These are phyloP conservation scores for Globisporangium splendens DNA, from an alignment of 352 stramenopile genomes.

Conservation along the genomic window DNA sequence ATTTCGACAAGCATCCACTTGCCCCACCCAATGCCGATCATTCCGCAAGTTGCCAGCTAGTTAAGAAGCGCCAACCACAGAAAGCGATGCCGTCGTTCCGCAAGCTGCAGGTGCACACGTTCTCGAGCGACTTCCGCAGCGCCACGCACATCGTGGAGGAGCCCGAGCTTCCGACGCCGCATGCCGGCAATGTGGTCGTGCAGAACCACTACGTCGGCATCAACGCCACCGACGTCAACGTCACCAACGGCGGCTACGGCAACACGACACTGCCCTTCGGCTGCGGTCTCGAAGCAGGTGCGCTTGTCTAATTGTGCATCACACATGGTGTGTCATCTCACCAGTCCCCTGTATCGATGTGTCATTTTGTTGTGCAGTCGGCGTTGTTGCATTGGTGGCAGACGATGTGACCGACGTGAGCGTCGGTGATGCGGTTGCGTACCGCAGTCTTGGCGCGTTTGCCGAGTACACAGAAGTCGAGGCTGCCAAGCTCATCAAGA, in stretches of 20 bases:
- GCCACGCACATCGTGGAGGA: constrained; percentile 33
- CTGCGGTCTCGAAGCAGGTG: constrained; percentile 28
- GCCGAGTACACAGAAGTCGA: constrained; percentile 45
- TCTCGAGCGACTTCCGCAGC: constrained; percentile 37
- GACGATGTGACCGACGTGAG: constrained; percentile 44
- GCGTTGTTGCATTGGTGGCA: constrained; percentile 32
- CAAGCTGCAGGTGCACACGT: constrained; percentile 38
- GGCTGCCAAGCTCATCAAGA: constrained; percentile 26
- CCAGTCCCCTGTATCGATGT: neutral
- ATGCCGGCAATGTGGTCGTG: constrained; percentile 28
- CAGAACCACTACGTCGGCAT: constrained; percentile 58
- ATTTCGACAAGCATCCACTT: too few relatives aligned
- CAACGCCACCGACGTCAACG: constrained; percentile 56
- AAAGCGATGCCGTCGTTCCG: constrained; percentile 28
- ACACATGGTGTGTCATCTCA: neutral
- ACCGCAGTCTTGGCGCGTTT: constrained; percentile 47
- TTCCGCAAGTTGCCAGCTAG: too few relatives aligned
- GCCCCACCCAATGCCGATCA: too few relatives aligned
- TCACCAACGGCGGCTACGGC: constrained; percentile 50
- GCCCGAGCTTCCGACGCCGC: constrained; percentile 19
- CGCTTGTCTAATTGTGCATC: neutral
- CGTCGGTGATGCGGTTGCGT: constrained; percentile 40
- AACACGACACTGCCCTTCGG: constrained; percentile 32
- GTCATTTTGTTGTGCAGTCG: constrained; percentile 11
- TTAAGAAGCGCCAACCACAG: too few relatives aligned